Percentiles rank a stretch among this genome's conserved stretches.
These are phyloP conservation scores for Miamiensis avidus DNA, from an alignment of 169 alveolate genomes.

Conservation along the genomic window DNA sequence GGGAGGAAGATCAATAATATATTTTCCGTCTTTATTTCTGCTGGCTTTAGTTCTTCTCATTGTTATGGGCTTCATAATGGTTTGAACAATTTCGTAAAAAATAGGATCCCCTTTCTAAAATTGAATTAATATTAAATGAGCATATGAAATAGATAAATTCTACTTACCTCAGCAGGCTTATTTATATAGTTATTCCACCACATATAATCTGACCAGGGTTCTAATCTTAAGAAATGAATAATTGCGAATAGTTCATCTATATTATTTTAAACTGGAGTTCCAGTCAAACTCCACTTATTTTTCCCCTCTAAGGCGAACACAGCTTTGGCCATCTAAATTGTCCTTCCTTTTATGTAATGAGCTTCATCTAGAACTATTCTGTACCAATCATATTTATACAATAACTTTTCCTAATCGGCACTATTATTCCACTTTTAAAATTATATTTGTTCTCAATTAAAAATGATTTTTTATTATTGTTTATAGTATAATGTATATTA, in stretches of 20 bases:
- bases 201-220: slow-evolving; percentile 92
- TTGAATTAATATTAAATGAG: slow-evolving; percentile 33
- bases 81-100: slow-evolving; percentile 68
- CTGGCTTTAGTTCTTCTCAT: slow-evolving; percentile 89
- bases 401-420: slow-evolving; percentile 41
- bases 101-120: slow-evolving; percentile 63
- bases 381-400: slow-evolving; percentile 78
- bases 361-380: slow-evolving; percentile 96
- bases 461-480: neutral
- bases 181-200: slow-evolving; percentile 74
- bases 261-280: slow-evolving; percentile 97
- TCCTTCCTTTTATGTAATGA: slow-evolving; percentile 93
- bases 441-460: neutral
- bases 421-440: neutral
- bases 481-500: slow-evolving; percentile 12
- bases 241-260: slow-evolving; percentile 95
- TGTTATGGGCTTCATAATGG: slow-evolving; percentile 82
- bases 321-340: slow-evolving; percentile 90
- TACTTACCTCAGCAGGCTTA: slow-evolving; percentile 1
- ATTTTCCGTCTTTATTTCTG: slow-evolving; percentile 71
- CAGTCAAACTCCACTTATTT: slow-evolving; percentile 95
- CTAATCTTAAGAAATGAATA: slow-evolving; percentile 91
- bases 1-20: slow-evolving; percentile 82
- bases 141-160: too few relatives aligned
- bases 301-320: slow-evolving; percentile 82